Evolutionary conservation across 495 filamentous ascomycete species (phyloP), one percentile per base, ranked within the genome.

Genomic region (Acidiella bohemica): DNA sequence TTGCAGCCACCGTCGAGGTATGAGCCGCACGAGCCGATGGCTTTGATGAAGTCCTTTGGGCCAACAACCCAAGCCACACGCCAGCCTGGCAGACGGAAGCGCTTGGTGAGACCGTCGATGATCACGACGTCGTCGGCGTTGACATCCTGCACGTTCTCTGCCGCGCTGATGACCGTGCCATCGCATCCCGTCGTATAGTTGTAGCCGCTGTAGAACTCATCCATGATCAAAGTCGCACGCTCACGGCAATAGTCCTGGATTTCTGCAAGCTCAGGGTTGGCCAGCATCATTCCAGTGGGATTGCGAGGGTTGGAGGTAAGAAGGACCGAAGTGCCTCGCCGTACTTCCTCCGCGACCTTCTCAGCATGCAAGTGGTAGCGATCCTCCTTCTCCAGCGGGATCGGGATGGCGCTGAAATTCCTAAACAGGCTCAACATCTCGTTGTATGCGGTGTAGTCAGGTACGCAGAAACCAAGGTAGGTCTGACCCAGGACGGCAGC

Each of bases 1-100:
- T 93, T 93, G 54, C 84, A 81, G 44, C 87, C 88, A 42, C 88
- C 88, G 53, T 95, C 88, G n/a, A 96, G 77, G 66, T 94, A 96
- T 2, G 77, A 83, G 23, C 88, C 88, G 51, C 87, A 92, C 25
- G 80, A 86, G 42, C 84, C 84, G 45, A 96, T 84, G 16, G 88
- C 85, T 56, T 82, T 80, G 64, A 96, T 81, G 64, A 94, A 96
- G 42, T 93, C 88, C 66, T 94, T 94, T 34, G 88, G 88, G 1
- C 88, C 88, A 34, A 96, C 59, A 46, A 96, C 80, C 88, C 88
- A 94, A 7, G 87, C 87, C 33, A 96, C 85, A 47, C 88, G 82
- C 87, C 88, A 96, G 40, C 88, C 88, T 2, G 88, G 88, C 2
- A 96, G 75, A 47, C 88, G 78, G 73, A 96, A 96, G 37, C 85